Evolutionary conservation across 176 grass and related monocot species (phyloP).

Genomic region (Triticum urartu): DNA sequence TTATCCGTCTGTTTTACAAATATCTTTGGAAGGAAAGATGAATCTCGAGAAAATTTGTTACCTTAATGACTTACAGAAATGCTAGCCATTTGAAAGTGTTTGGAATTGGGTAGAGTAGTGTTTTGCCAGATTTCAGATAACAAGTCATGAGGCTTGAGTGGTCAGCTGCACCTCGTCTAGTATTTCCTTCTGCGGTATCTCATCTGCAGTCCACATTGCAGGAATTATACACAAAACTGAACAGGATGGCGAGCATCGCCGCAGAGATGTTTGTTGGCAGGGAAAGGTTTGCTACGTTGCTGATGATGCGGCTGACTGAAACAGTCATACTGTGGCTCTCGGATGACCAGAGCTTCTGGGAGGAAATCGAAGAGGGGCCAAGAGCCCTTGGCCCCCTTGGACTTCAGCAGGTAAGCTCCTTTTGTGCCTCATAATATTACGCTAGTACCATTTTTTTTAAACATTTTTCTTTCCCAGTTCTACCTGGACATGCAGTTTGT

Average conservation of each 20-base stretch:
- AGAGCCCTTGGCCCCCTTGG: conserved; percentile 65
- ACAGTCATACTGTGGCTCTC: conserved; percentile 85
- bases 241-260: conserved; percentile 68
- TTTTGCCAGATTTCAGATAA: conserved; percentile 8
- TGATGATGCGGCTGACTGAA: conserved; percentile 95
- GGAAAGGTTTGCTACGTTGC: conserved; percentile 86
- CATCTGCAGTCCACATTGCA: conserved; percentile 31
- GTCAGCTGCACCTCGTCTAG: neutral
- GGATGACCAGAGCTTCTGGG: conserved; percentile 84
- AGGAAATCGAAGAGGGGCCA: conserved; percentile 84
- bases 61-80: neutral
- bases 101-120: neutral
- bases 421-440: neutral
- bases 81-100: neutral
- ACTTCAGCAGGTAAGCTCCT: conserved; percentile 67
- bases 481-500: conserved; percentile 99
- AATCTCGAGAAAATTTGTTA: neutral
- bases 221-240: conserved; percentile 88
- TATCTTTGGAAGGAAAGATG: neutral
- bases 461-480: conserved; percentile 52
- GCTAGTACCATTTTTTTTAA: neutral
- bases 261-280: conserved; percentile 90
- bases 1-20: neutral
- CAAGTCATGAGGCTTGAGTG: conserved; percentile 6
- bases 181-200: neutral